A percentile compares a stretch with the other conserved stretches of the same genome.
phyloP scores from a whole-genome alignment of 768 basidiomycete genomes.

The Sporobolomyces pararoseus region DNA sequence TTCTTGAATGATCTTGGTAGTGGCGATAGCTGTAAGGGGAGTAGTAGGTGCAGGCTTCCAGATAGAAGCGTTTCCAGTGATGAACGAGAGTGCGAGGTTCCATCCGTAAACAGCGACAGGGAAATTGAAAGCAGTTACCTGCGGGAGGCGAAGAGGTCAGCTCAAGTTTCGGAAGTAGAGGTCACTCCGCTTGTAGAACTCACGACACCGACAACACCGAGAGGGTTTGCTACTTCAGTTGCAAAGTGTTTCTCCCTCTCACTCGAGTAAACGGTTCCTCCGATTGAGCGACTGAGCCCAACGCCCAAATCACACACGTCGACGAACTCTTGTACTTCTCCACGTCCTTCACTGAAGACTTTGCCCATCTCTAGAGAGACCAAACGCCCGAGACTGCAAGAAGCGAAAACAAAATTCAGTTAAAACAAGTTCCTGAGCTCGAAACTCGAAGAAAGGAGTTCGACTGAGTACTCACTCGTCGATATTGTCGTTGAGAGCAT shows the following conservation, averaged over 20 bases:
- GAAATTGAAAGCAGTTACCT: constrained; percentile 88
- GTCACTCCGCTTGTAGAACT: no score
- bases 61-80: constrained; percentile 84
- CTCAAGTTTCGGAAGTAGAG: background rate
- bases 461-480: constrained; percentile 36
- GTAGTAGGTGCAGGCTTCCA: constrained; percentile 95
- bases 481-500: constrained; percentile 46
- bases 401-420: no score
- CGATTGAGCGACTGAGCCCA: constrained; percentile 34
- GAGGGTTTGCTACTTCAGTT: constrained; percentile 76
- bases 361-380: constrained; percentile 71
- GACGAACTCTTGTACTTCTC: constrained; percentile 64
- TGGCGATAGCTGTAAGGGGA: constrained; percentile 69
- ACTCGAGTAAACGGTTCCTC: constrained; percentile 28
- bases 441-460: no score
- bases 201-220: constrained; percentile 59
- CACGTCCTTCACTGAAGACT: constrained; percentile 81
- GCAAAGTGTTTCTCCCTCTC: constrained; percentile 39
- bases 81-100: constrained; percentile 84
- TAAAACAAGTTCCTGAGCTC: no score
- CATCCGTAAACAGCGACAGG: constrained; percentile 68
- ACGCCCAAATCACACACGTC: constrained; percentile 41
- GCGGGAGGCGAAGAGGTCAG: background rate
- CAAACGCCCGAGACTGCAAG: constrained; percentile 63
- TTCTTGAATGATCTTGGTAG: constrained; percentile 73